A percentile compares a stretch with the other conserved stretches of the same genome.
Evolutionary conservation across 306 rosid genomes (phyloP).

Genomic region (Comarum palustre): DNA sequence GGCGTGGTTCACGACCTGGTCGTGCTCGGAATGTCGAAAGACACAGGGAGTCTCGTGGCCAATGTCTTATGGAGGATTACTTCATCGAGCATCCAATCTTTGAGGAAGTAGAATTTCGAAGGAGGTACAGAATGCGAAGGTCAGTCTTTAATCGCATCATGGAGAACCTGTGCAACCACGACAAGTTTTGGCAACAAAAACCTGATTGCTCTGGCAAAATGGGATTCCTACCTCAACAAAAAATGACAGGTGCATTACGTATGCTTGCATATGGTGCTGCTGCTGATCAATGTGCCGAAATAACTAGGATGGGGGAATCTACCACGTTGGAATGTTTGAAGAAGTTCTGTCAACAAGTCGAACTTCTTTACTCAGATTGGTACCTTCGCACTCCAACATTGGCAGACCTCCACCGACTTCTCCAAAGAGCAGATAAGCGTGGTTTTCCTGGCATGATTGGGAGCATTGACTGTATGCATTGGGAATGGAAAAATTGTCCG

Average conservation of each 20-base stretch:
- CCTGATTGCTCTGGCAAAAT: neutral
- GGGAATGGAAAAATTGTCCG: neutral
- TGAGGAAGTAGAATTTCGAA: neutral
- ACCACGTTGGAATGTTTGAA: neutral
- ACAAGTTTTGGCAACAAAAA: neutral
- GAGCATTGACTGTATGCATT: neutral
- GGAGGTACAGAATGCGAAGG: neutral
- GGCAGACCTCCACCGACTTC: neutral
- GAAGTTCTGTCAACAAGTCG: neutral
- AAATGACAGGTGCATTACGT: neutral
- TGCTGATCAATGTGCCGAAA: neutral
- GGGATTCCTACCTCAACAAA: neutral
- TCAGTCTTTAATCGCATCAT: neutral
- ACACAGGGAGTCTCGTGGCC: neutral
- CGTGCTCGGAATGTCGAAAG: neutral
- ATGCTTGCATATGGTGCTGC: neutral
- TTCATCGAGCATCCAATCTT: neutral
- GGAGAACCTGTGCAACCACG: neutral
- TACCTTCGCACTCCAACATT: neutral
- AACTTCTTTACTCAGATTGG: too few relatives aligned
- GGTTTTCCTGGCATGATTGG: neutral
- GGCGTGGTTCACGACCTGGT: neutral
- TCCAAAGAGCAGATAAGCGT: neutral
- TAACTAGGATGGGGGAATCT: neutral
- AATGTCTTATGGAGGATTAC: too few relatives aligned